Conservation (phyloP, 495 filamentous ascomycete genomes). For the Melanomma pulvis-pyrius region DNA sequence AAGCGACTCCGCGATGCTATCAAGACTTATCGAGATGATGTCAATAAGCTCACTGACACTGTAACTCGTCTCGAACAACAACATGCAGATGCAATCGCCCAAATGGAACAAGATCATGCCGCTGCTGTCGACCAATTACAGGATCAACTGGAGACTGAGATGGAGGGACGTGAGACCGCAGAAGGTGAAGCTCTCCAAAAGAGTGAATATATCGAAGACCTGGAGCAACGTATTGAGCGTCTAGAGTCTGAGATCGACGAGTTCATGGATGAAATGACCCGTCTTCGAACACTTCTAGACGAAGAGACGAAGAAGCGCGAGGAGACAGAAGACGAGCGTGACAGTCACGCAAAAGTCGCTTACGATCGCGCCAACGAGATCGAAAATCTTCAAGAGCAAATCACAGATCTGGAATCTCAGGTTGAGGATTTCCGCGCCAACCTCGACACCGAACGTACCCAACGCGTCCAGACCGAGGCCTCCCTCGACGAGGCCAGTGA, state of each 20-base stretch:
- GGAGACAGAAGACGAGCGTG: conserved; percentile 29
- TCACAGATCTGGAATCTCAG: conserved; percentile 9
- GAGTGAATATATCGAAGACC: conserved; percentile 30
- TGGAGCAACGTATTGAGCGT: conserved; percentile 30
- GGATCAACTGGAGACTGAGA: conserved; percentile 32
- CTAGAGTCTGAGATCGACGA: conserved; percentile 6
- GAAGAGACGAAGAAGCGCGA: conserved; percentile 24
- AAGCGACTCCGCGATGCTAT: conserved; percentile 65
- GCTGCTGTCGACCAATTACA: conserved; percentile 33
- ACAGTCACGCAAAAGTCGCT: conserved; percentile 13
- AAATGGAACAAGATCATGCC: conserved; percentile 37
- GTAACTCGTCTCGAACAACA: conserved; percentile 63
- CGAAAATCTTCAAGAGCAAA: conserved; percentile 7
- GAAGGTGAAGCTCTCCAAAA: conserved; percentile 32
- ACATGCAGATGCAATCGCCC: conserved; percentile 42
- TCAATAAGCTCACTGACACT: conserved; percentile 62
- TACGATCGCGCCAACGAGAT: conserved; percentile 3
- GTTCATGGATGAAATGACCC: conserved; percentile 6
- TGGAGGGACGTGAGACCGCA: conserved; percentile 22
- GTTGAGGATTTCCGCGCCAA: conserved; percentile 26
- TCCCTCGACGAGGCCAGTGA: conserved; percentile 40
- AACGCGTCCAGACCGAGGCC: conserved; percentile 43
- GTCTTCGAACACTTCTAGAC: conserved; percentile 1
- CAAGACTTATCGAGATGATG: conserved; percentile 65
- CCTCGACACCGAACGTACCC: conserved; percentile 36